A percentile compares a stretch with the other conserved stretches of the same genome.
Evolutionary conservation across 1,284 basidiomycete genomes (phyloP).

Genomic region (Kwoniella shivajii): DNA sequence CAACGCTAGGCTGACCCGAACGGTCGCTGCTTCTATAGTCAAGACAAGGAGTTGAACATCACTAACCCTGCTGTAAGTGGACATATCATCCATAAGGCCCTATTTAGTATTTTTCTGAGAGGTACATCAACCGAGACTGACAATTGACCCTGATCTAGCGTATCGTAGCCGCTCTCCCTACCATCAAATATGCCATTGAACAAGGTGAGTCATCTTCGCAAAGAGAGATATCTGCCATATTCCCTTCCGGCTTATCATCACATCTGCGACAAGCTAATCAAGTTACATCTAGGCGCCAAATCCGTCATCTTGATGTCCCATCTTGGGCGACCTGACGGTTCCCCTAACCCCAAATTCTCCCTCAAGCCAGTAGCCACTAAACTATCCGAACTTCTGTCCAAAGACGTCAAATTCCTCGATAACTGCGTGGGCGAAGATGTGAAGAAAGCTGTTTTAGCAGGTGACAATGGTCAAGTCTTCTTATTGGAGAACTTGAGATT

Average conservation of each 20-base stretch:
- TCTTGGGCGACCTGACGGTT: slow-evolving; percentile 94
- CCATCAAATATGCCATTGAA: slow-evolving; percentile 91
- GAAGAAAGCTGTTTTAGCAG: slow-evolving; percentile 73
- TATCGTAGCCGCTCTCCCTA: slow-evolving; percentile 94
- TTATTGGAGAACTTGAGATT: slow-evolving; percentile 97
- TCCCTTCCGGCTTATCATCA: neutral
- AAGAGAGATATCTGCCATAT: neutral
- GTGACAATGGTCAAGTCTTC: slow-evolving; percentile 77
- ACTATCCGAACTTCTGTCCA: slow-evolving; percentile 68
- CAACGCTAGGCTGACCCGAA: slow-evolving; percentile 54
- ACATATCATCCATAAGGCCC: neutral
- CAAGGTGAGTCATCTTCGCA: slow-evolving; percentile 62
- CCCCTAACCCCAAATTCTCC: slow-evolving; percentile 85
- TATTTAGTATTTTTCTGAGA: neutral
- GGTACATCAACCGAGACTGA: neutral
- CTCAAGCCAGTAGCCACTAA: slow-evolving; percentile 79
- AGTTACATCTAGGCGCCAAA: slow-evolving; percentile 67
- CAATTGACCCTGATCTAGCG: slow-evolving; percentile 60
- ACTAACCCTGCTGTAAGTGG: slow-evolving; percentile 87
- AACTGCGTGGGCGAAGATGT: slow-evolving; percentile 87
- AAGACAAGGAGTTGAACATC: slow-evolving; percentile 74
- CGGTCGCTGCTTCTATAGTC: slow-evolving; percentile 22
- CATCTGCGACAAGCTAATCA: neutral
- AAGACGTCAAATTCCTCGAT: slow-evolving; percentile 75
- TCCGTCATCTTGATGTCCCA: slow-evolving; percentile 95